Evolutionary conservation across 192 early-diverging fungal species (phyloP).

Genomic region (Allomyces macrogynus): DNA sequence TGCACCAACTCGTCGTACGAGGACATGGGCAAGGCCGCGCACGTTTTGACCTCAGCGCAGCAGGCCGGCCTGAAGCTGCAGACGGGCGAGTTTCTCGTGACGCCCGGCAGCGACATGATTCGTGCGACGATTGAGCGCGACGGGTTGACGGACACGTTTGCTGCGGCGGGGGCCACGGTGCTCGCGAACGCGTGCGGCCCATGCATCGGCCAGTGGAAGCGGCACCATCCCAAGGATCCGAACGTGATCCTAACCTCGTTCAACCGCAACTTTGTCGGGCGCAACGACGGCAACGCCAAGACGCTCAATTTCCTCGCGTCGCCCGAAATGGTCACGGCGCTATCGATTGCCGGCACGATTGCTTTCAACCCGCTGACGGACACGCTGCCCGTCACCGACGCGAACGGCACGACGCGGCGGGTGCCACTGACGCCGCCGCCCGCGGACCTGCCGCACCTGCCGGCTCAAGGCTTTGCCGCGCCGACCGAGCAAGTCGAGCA

Average conservation of each 20-base stretch:
- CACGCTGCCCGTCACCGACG: conserved; percentile 40
- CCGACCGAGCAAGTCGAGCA: conserved; percentile 40
- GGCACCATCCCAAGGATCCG: conserved; percentile 34
- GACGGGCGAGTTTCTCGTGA: conserved; percentile 71
- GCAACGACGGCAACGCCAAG: conserved; percentile 82
- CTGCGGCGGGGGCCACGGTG: conserved; percentile 65
- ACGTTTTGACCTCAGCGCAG: conserved; percentile 67
- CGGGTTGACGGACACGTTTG: conserved; percentile 60
- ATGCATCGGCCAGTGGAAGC: conserved; percentile 88
- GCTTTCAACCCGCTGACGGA: conserved; percentile 85
- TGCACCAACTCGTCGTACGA: conserved; percentile 98
- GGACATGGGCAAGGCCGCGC: conserved; percentile 86
- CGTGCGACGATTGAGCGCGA: conserved; percentile 93
- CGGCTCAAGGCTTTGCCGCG: conserved; percentile 7
- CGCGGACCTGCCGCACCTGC: conserved; percentile 46
- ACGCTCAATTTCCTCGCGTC: conserved; percentile 96
- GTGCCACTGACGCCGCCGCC: conserved; percentile 47
- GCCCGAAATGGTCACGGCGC: conserved; percentile 88
- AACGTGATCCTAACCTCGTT: conserved; percentile 92
- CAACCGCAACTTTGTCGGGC: conserved; percentile 90
- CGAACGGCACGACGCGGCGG: conserved; percentile 12
- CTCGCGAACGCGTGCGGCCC: conserved; percentile 96
- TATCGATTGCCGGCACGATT: conserved; percentile 68
- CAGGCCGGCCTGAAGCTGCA: conserved; percentile 52
- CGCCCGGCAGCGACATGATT: conserved; percentile 95